Evolutionary conservation across 768 basidiomycete genomes (phyloP).

Genomic region (Paxillus rubicundulus): DNA sequence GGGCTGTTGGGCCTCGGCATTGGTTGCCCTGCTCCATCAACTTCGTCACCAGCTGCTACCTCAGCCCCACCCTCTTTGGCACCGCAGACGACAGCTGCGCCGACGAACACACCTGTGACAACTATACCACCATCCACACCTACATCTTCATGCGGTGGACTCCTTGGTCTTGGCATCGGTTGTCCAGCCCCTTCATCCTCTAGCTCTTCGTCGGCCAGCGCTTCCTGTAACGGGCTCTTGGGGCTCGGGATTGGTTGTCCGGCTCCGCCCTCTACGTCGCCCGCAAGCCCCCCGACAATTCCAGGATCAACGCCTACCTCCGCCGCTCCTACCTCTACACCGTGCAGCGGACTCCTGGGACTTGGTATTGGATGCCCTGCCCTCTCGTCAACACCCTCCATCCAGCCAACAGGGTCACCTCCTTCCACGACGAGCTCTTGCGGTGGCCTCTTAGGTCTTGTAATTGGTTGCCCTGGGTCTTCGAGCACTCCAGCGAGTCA

Average conservation of each 20-base stretch:
- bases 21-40: conserved; percentile 12
- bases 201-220: background rate
- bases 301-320: background rate
- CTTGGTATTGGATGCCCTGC: conserved; percentile 9
- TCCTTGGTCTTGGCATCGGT: conserved; percentile 9
- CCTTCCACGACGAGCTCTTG: conserved; percentile 5
- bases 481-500: conserved; percentile 2
- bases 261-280: background rate
- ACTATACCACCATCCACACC: background rate
- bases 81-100: background rate
- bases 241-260: conserved; percentile 14
- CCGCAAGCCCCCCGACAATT: conserved; percentile 1
- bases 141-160: background rate
- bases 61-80: background rate
- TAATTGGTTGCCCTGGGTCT: conserved; percentile 9
- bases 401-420: background rate
- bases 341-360: conserved; percentile 11
- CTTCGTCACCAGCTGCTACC: conserved; percentile 1
- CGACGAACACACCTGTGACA: background rate
- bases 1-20: conserved; percentile 19
- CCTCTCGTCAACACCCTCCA: background rate
- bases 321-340: conserved; percentile 2
- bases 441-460: conserved; percentile 7
- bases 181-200: conserved; percentile 4
- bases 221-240: conserved; percentile 8